A percentile compares a stretch with the other conserved stretches of the same genome.
phyloP scores from a whole-genome alignment of 2,329 filamentous ascomycete genomes.

The Fusarium begoniae region DNA sequence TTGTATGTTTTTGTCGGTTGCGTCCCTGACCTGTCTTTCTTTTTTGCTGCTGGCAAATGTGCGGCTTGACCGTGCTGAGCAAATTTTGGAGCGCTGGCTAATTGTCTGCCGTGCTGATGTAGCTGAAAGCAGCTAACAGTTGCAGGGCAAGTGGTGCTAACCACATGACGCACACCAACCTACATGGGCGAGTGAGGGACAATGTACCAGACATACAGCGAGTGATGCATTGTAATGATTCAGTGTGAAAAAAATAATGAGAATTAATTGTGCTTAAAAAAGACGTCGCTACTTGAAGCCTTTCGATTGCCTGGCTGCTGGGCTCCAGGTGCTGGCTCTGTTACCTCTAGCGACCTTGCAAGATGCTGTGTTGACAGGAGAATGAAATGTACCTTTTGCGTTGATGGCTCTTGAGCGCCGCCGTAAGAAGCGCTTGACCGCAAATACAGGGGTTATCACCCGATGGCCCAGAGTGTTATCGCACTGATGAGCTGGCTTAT shows the following conservation, averaged over 20 bases:
- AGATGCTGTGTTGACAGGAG: neutral
- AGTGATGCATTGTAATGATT: neutral
- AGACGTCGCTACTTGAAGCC: neutral
- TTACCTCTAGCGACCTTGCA: neutral
- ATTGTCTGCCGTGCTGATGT: too few species aligned
- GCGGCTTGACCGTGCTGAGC: neutral
- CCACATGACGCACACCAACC: too few species aligned
- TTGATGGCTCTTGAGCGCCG: neutral
- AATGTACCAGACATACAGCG: too few species aligned
- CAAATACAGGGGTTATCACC: neutral
- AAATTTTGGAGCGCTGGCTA: too few species aligned
- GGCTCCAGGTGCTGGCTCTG: neutral
- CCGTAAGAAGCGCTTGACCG: neutral
- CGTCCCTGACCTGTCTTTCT: rapidly evolving
- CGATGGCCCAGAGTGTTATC: neutral
- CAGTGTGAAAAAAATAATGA: too few species aligned
- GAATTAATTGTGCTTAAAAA: neutral
- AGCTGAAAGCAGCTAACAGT: neutral
- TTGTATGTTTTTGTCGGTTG: neutral
- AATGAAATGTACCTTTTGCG: neutral
- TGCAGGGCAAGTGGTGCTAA: neutral
- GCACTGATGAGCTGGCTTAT: neutral
- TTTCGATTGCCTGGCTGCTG: too few species aligned
- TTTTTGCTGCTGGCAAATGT: neutral
- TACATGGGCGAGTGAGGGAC: neutral